Base-by-base conservation (phyloP, 2,329 filamentous ascomycete species). In the Stachybotrys chartarum region DNA sequence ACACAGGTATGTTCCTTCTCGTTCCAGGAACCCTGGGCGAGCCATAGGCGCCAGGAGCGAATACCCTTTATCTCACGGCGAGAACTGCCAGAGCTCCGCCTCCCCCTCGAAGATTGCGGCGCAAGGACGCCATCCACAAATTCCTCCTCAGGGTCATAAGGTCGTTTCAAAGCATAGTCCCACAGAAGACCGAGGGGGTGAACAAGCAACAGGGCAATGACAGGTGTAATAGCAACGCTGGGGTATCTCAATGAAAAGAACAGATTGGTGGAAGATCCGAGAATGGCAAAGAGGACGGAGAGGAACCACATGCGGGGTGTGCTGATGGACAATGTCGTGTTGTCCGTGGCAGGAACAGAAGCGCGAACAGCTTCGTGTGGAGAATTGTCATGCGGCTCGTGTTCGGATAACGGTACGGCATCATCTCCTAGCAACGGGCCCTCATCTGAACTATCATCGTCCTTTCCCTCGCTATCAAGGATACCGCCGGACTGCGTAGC, bases 211-310 rank as follows among this genome's bases (percentile, higher is more conserved):
- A 94, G 78, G 32, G 90, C 90, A 74, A 96, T 95, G 61, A 96
- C 88, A 45, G 90, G 90, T 24, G 90, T 93, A 66, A 95, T 93
- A 58, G 88, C 88, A 69, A 95, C 90, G 70, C 90, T 94, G 31
- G 91, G 91, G 78, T 94, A 95, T 81, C 91, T 82, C 68, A 95
- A 77, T 42, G 90, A 92, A 76, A 95, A 96, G 75, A 95, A 94
- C 46, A 95, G 75, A 70, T 94, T 94, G 42, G 88, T 91, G 2
- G 88, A 88, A 50, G 90, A 93, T 58, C 90, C 90, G 45, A 91
- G 80, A 44, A 94, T 78, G 8, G 90, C 86, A 69, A 94, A 94
- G 10, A 94, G 67, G 42, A 90, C 79, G n/a, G 89, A 91, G 17
- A 94, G 71, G 35, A 78, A 78, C 90, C 90, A 94, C 90, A 94